Evolutionary conservation across 805 yeast species (phyloP).

Genomic region (Lachancea waltii): DNA sequence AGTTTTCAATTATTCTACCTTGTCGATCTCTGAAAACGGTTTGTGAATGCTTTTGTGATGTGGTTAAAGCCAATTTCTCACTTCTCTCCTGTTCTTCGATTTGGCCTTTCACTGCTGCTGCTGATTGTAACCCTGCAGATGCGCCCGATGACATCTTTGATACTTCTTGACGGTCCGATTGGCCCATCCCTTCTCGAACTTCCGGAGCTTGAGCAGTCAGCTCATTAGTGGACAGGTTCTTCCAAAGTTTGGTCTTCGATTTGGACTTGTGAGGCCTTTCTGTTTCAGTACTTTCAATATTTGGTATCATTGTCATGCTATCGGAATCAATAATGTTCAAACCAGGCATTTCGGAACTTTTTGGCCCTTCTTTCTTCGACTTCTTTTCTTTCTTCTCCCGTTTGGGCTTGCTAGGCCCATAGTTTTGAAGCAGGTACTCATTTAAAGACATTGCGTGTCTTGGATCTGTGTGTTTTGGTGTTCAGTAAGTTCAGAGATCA

Average conservation of each 20-base stretch:
- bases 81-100: conserved; percentile 29
- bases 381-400: conserved; percentile 27
- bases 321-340: conserved; percentile 2
- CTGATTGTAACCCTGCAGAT: conserved; percentile 43
- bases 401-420: conserved; percentile 30
- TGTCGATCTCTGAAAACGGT: conserved; percentile 56
- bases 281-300: too few relatives aligned
- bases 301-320: too few relatives aligned
- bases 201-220: conserved; percentile 6
- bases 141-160: conserved; percentile 29
- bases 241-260: conserved; percentile 21
- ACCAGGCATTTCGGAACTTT: conserved; percentile 9
- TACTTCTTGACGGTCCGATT: not conserved
- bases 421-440: conserved; percentile 42
- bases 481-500: not conserved
- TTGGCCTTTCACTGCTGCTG: conserved; percentile 36
- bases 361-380: conserved; percentile 25
- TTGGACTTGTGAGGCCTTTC: not conserved
- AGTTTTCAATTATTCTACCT: conserved; percentile 48
- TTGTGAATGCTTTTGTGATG: conserved; percentile 17
- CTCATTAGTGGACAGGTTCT: conserved; percentile 26
- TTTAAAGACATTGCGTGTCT: conserved; percentile 37
- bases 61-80: conserved; percentile 14
- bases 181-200: not conserved
- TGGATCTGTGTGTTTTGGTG: not conserved